Evolutionary conservation across 1,139 yeast species (phyloP), one percentile per base, ranked within the genome.

Genomic region (Geotrichum candidum): DNA sequence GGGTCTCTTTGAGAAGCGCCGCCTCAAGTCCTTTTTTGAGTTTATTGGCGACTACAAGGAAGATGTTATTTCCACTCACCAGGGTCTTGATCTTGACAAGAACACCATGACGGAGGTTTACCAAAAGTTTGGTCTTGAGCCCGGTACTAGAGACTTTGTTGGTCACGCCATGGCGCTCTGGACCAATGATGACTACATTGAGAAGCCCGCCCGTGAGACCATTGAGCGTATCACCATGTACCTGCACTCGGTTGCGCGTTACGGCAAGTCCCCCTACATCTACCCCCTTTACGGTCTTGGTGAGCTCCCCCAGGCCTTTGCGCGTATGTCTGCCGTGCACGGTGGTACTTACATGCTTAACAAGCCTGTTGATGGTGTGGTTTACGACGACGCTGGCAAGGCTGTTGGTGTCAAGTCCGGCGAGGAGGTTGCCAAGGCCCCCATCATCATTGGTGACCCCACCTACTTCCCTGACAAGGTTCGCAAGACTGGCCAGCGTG

Each of bases 151-250:
- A 72, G 98, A 95, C 75, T 94, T 94, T 72, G 90, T 95, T 68
- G 99, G 99, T 53, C 99, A 94, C 75, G 94, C 99, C 25, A 95
- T 94, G 99, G 99, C 98, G 7, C 82, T 94, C 65, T 92, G 96
- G 88, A 83, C 96, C 38, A 92, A 90, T 68, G 99, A 94, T 72
- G 94, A 90, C 64, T 94, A 94, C 74, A 78, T 94, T 72, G 82
- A 80, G 66, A 86, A 90, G 75, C 96, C 96, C 7, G 97, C 97
- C 2, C 84, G 97, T 73, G 97, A 92, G 70, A 87, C 97, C 22
- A 84, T 88, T 70, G 95, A 92, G 72, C 82, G 99, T 74, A 84
- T 94, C 65, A 77, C 90, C 61, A 81, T 94, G 68, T 94, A 94
- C 72, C 87, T 90, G 56, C 90, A 89, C 69, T 89, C 96, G 10